phyloP scores from a whole-genome alignment of 2,329 filamentous ascomycete genomes.

The Apiospora sp. region DNA sequence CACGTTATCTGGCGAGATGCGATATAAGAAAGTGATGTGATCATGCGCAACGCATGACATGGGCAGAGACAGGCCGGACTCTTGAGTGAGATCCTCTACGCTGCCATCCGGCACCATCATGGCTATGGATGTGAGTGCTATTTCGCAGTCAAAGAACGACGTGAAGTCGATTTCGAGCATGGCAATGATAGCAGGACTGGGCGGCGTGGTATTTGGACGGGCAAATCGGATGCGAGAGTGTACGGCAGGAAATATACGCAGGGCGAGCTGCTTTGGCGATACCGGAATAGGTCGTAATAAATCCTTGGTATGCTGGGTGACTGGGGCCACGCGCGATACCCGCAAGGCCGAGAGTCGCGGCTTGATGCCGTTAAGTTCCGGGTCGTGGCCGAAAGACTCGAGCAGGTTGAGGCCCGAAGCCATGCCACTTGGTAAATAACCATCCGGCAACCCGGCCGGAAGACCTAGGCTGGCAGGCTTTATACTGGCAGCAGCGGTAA shows the following conservation, averaged over 20 bases:
- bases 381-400: constrained; percentile 74
- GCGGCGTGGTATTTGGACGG: constrained; percentile 64
- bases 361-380: constrained; percentile 65
- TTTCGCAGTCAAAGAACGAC: constrained; percentile 71
- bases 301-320: constrained; percentile 66
- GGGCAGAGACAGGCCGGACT: constrained; percentile 60
- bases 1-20: constrained; percentile 61
- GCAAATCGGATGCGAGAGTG: constrained; percentile 79
- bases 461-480: constrained; percentile 57
- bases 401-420: constrained; percentile 80
- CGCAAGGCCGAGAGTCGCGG: constrained; percentile 77
- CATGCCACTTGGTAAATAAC: constrained; percentile 74
- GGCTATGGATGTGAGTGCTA: constrained; percentile 66
- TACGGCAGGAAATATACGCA: constrained; percentile 72
- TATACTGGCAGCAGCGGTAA: constrained; percentile 68
- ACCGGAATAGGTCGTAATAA: constrained; percentile 70
- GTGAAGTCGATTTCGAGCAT: constrained; percentile 79
- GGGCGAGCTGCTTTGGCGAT: constrained; percentile 63
- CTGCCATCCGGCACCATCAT: constrained; percentile 65
- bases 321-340: constrained; percentile 77
- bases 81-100: constrained; percentile 64
- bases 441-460: constrained; percentile 54
- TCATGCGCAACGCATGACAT: constrained; percentile 74
- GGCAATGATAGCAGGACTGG: constrained; percentile 69
- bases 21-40: constrained; percentile 78